Base-by-base conservation (phyloP, 441 rosid species). In the Croton setiger region DNA sequence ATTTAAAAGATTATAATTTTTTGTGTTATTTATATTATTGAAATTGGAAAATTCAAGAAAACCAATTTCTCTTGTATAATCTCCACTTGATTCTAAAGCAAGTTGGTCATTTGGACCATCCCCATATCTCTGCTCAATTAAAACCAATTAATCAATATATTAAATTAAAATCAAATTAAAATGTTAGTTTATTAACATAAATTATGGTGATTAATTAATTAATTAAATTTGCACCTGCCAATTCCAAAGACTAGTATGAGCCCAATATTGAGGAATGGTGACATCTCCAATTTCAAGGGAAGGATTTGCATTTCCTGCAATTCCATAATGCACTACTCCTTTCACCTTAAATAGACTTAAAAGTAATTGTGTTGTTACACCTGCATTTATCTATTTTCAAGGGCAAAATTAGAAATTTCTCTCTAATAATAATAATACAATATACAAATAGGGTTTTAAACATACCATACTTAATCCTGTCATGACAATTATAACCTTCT, bases 191-290 rank as follows among this genome's bases (percentile, higher is more conserved):
- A 48, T 17, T 5, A 33, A 2, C n/a, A n/a, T n/a, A n/a, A n/a
- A n/a, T n/a, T n/a, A n/a, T n/a, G n/a, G n/a, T n/a, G n/a, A n/a
- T n/a, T n/a, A n/a, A 59, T 11, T 49, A 45, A 21, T 13, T 27
- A 9, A 18, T 45, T 3, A 14, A 4, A 43, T 2, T 17, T 35
- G 20, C 66, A 85, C 90, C 89, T 91, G 92, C 87, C 96, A 89
- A 68, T 70, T 76, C 97, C 97, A 88, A 31, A 92, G 97, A 44
- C 87, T 90, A 17, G 84, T 47, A 49, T 92, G 94, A 47, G 94
- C 94, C 97, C 97, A 89, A 35, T 62, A 82, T n/a, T 21, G 76
- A 51, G 94, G 90, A 60, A 89, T 79, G 2, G 91, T 85, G 0
- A 89, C 91, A 59, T 89, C 92, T 35, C 92, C 96, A 17, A 91